Base-by-base conservation (phyloP, 176 grass and related monocot species). In the Oryza australiensis region DNA sequence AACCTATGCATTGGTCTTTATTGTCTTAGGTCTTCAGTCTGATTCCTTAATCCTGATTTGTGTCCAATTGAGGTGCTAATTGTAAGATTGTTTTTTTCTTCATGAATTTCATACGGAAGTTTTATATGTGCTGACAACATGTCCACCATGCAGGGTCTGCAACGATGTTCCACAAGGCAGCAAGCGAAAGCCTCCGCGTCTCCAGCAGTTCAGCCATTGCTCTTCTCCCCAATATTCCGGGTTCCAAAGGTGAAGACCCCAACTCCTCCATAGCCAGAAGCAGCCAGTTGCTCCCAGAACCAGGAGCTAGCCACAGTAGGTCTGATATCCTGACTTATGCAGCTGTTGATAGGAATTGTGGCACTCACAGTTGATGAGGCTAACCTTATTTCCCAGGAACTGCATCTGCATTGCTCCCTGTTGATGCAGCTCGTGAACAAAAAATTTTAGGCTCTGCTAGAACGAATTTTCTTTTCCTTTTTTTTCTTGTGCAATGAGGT, bases 151-250 rank as follows among this genome's bases (percentile, higher is more conserved):
- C 66, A 91, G 92, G 62, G 57, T 29, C 48, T 75, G 26, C 73
- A 16, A 7, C 72, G 34, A 12, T 80, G 81, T 62, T 87, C 84
- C 7, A 12, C 64, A 66, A 71, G 86, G 68, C 40, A 75, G 38
- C 70, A 68, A 67, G 15, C 16, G 38, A 86, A 26, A 64, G 18
- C 77, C 15, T 2, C n/a, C 0, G 68, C 9, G 12, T 87, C 84
- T 1, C 75, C 80, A 23, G 63, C 13, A 5, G 69, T 68, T 15
- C 49, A 83, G 71, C 89, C 87, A 7, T 32, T 49, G 62, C 88
- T 94, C 32, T 89, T 94, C 55, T 72, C 82, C 28, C 51, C 92
- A 1, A 73, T 26, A 83, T 94, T 94, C 79, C 87, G 72, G 26
- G 85, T 89, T 45, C 89, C 89, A 64, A 91, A 87, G 41, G 46